phyloP scores from a whole-genome alignment of 495 filamentous ascomycete species.

The Bathelium albidoporum region DNA sequence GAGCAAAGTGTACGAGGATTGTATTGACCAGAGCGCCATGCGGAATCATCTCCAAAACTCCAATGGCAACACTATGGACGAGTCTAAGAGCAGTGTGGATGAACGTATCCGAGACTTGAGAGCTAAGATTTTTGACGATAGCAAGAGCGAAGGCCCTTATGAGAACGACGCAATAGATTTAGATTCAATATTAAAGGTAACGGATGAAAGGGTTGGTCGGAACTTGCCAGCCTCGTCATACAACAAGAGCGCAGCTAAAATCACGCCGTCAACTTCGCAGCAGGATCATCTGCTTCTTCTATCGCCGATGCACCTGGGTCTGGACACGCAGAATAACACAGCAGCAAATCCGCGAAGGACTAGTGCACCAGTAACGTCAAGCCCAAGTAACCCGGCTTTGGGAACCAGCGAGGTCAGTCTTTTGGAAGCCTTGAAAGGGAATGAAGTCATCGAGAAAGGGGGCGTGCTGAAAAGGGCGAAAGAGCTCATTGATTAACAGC shows the following conservation, averaged over 20 bases:
- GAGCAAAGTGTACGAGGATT: constrained; percentile 2
- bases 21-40: background rate
- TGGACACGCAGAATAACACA: background rate
- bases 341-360: background rate
- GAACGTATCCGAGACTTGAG: no score
- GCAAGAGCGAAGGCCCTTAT: background rate
- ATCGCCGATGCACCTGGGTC: background rate
- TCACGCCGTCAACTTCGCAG: background rate
- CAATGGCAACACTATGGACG: background rate
- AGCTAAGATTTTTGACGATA: background rate
- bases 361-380: background rate
- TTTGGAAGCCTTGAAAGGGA: background rate
- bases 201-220: background rate
- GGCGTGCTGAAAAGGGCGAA: background rate
- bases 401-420: background rate
- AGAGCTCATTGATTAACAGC: background rate
- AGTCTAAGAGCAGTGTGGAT: background rate
- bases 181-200: background rate
- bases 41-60: background rate
- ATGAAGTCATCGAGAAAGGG: background rate
- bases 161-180: background rate
- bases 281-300: background rate
- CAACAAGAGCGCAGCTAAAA: background rate
- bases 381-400: background rate
- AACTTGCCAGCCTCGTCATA: background rate